Percentiles rank a stretch among this genome's conserved stretches.
phyloP scores from a whole-genome alignment of 2,329 filamentous ascomycete genomes.

The Pezicula neosporulosa region DNA sequence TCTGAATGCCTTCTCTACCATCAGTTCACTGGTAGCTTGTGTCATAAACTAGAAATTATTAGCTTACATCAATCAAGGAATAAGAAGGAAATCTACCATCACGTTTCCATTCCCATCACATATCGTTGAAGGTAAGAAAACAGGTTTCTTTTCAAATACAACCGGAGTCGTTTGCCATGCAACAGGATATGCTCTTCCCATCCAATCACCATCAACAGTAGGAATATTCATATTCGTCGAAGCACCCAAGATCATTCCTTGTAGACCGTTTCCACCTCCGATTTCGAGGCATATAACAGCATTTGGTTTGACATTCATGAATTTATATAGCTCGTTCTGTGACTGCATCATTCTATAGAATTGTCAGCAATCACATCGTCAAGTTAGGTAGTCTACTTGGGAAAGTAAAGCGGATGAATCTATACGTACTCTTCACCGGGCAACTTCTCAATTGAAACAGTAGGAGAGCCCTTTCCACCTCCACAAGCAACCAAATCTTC shows the following conservation, averaged over 20 bases:
- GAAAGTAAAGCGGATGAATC: neutral
- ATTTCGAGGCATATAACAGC: slow-evolving; percentile 61
- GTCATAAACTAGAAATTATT: slow-evolving; percentile 34
- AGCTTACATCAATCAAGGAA: neutral
- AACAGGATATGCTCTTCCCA: slow-evolving; percentile 52
- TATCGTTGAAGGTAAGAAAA: slow-evolving; percentile 44
- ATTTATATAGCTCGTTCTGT: slow-evolving; percentile 49
- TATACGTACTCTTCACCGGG: slow-evolving; percentile 44
- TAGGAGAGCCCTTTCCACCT: slow-evolving; percentile 56
- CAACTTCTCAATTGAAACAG: slow-evolving; percentile 58
- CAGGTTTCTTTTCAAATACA: slow-evolving; percentile 42
- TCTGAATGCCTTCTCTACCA: slow-evolving; percentile 47
- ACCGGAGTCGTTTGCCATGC: slow-evolving; percentile 54
- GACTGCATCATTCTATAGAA: slow-evolving; percentile 37
- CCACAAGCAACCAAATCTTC: slow-evolving; percentile 51
- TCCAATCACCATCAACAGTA: slow-evolving; percentile 52
- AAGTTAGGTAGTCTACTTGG: too few relatives aligned
- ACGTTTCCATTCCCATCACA: slow-evolving; percentile 50
- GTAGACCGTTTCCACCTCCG: slow-evolving; percentile 60
- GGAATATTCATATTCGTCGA: slow-evolving; percentile 48
- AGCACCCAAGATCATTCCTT: slow-evolving; percentile 53
- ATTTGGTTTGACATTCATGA: slow-evolving; percentile 42
- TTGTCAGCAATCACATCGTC: neutral
- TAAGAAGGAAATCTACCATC: slow-evolving; percentile 22
- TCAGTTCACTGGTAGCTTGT: slow-evolving; percentile 39